phyloP scores from a whole-genome alignment of 495 filamentous ascomycete genomes.

The Neurospora sp. region DNA sequence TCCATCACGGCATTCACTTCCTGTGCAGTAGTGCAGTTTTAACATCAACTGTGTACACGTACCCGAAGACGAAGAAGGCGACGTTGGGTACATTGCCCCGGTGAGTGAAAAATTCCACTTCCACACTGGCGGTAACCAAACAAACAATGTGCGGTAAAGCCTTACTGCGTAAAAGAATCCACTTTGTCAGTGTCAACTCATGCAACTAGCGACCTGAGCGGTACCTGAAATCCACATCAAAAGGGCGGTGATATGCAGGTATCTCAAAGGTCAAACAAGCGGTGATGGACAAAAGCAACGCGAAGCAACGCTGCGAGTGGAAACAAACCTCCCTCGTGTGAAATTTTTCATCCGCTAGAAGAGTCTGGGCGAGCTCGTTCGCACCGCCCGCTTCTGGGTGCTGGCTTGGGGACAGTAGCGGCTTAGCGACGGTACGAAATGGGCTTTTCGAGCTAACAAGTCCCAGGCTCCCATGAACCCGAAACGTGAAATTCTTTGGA shows the following conservation, averaged over 20 bases:
- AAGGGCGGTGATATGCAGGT: not conserved
- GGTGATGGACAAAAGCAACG: not conserved
- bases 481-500: not conserved
- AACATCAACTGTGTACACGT: not conserved
- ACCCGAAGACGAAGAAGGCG: not conserved
- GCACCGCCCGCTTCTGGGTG: not conserved
- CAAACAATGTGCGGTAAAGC: not conserved
- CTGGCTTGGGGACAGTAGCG: not conserved
- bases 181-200: not conserved
- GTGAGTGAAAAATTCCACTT: not conserved
- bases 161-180: not conserved
- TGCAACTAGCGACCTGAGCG: not conserved
- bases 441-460: not conserved
- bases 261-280: slow-evolving; percentile 1
- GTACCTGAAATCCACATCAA: not conserved
- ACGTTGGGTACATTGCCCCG: not conserved
- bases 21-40: not conserved
- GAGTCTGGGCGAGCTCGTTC: not conserved
- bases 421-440: not conserved
- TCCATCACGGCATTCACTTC: not conserved
- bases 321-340: not conserved
- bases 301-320: not conserved
- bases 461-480: not conserved
- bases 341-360: not conserved
- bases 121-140: not conserved